These are phyloP conservation scores for Mrakia blollopis DNA, from an alignment of 768 basidiomycete species.

Conservation along the genomic window DNA sequence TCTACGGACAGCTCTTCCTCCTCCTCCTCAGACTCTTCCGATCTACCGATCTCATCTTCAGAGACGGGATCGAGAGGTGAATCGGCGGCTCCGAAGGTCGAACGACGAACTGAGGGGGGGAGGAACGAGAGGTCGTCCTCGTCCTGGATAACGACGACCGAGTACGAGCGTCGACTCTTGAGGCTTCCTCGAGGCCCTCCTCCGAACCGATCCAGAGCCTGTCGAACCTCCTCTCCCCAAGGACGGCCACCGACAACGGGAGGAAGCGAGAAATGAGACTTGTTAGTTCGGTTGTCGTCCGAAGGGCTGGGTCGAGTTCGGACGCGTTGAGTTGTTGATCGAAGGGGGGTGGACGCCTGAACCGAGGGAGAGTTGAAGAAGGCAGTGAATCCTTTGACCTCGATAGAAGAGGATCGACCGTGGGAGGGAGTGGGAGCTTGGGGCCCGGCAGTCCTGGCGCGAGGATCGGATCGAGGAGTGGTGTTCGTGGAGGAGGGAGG, in stretches of 20 bases:
- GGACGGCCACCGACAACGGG: neutral
- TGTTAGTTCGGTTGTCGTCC: constrained; percentile 10
- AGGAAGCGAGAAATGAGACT: constrained; percentile 18
- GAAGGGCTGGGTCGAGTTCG: neutral
- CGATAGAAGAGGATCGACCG: constrained; percentile 22
- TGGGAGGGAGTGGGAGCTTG: constrained; percentile 21
- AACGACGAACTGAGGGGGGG: neutral
- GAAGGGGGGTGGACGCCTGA: constrained; percentile 4
- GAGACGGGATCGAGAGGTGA: neutral
- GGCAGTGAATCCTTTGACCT: neutral
- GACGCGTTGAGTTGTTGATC: neutral
- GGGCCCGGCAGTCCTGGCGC: neutral
- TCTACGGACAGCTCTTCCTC: neutral
- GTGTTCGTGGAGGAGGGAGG: neutral
- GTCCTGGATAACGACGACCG: constrained; percentile 1
- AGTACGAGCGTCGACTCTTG: neutral
- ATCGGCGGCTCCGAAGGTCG: neutral
- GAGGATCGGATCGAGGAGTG: constrained; percentile 6
- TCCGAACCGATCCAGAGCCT: neutral
- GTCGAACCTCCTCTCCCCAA: constrained; percentile 14
- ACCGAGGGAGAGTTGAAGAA: constrained; percentile 23
- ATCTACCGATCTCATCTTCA: neutral
- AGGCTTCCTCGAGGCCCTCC: constrained; percentile 9
- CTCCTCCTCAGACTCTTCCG: neutral
- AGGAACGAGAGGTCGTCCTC: constrained; percentile 1